These are phyloP conservation scores for Clitopilus passeckerianus DNA, from an alignment of 768 basidiomycete genomes.

Conservation along the genomic window DNA sequence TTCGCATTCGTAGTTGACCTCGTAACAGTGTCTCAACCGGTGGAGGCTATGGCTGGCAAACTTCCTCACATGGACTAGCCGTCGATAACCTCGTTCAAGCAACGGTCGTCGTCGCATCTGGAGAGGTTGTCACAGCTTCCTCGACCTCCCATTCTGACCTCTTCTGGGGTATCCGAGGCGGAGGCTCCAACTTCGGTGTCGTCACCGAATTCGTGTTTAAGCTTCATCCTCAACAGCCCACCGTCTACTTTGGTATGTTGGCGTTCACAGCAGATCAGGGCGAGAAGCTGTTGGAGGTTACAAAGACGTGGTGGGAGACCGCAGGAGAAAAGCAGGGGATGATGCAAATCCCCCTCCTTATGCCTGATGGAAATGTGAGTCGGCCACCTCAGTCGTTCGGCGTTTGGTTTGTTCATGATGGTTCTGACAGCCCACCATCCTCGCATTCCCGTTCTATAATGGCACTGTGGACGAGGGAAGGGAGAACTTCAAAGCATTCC, in stretches of 20 bases:
- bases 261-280: constrained; percentile 25
- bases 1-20: too few species aligned
- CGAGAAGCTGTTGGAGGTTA: constrained; percentile 24
- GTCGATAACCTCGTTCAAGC: constrained; percentile 38
- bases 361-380: constrained; percentile 29
- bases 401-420: too few species aligned
- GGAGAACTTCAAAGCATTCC: constrained; percentile 35
- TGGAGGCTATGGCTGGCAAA: constrained; percentile 52
- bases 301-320: constrained; percentile 32
- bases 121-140: constrained; percentile 15
- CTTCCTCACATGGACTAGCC: constrained; percentile 34
- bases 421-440: constrained; percentile 28
- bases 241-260: constrained; percentile 37
- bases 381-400: not conserved
- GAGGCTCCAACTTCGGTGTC: constrained; percentile 50
- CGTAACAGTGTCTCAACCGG: constrained; percentile 35
- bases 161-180: constrained; percentile 50
- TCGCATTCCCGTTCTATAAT: constrained; percentile 39
- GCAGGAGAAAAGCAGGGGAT: constrained; percentile 34
- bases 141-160: constrained; percentile 36
- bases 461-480: constrained; percentile 46
- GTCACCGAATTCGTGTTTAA: constrained; percentile 46
- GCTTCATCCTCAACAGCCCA: constrained; percentile 43
- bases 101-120: constrained; percentile 11
- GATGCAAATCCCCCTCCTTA: constrained; percentile 25